These are phyloP conservation scores for Capsicum pubescens DNA, from an alignment of 257 asterid genomes.

Conservation along the genomic window DNA sequence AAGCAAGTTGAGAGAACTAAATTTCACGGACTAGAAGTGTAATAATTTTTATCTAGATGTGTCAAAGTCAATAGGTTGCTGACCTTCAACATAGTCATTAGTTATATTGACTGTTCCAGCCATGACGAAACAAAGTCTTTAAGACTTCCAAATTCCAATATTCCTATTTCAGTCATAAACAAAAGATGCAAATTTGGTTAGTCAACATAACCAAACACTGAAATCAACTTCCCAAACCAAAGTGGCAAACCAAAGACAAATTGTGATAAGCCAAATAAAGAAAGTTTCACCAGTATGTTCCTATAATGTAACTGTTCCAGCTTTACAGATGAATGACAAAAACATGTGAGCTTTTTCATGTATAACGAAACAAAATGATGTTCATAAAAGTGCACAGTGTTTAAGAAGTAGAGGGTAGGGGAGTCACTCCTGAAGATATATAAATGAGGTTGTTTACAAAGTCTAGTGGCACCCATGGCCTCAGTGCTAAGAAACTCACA, in stretches of 20 bases:
- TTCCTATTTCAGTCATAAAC: not conserved
- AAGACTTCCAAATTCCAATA: not conserved
- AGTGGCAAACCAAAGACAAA: not conserved
- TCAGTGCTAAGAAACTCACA: not conserved
- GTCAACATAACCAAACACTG: not conserved
- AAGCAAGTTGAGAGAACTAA: not conserved
- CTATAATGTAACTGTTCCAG: slow-evolving; percentile 9
- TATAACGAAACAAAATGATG: not conserved
- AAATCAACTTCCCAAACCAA: not conserved
- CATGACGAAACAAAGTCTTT: not conserved
- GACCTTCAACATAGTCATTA: not conserved
- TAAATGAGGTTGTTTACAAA: not conserved
- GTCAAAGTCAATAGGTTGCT: not conserved
- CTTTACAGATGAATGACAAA: not conserved
- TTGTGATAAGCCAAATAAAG: not conserved
- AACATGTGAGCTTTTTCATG: not conserved
- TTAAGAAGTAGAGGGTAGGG: not conserved
- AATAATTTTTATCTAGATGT: not conserved
- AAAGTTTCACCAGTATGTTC: not conserved
- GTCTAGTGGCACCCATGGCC: not conserved
- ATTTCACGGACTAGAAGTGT: not conserved
- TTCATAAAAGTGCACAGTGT: not conserved
- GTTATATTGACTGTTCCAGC: not conserved
- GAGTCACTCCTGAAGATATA: not conserved
- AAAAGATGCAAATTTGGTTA: not conserved